Base-by-base conservation (phyloP, 257 asterid genomes). In the Lithospermum erythrorhizon region DNA sequence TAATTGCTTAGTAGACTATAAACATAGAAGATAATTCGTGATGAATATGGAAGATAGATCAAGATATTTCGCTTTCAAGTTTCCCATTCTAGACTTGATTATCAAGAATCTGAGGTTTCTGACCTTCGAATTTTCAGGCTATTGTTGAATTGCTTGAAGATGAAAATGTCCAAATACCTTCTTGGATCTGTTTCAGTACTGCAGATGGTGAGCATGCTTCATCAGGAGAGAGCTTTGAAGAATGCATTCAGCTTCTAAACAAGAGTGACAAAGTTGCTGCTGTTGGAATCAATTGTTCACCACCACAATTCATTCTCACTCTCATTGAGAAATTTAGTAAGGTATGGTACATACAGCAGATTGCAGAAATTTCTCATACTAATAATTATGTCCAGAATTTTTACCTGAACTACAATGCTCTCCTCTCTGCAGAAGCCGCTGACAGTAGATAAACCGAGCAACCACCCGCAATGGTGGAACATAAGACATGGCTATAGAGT, bases 151-250 rank as follows among this genome's bases (percentile, higher is more conserved):
- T 89, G 72, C 85, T 89, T 0, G 90, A 86, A 4, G 94, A 82
- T 66, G 93, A 79, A 75, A 75, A 76, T 27, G 74, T 89, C 0
- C 61, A 74, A 55, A 82, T 89, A 49, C 89, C 94, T 19, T 82
- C 95, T 45, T 89, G 97, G 97, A 83, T 89, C 58, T 86, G 93
- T 68, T 86, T 89, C 80, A 86, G 89, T 69, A 81, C 90, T 9
- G 80, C 81, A 21, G 90, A 87, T 21, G 97, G 97, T 53, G 80
- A 71, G 52, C 84, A 77, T 47, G 85, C 90, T 0, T 86, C 97
- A 2, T 89, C 97, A 0, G 95, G 97, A 57, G 97, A 89, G 65
- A 79, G 79, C 82, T 89, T 89, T 62, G 65, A 73, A 21, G 95
- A 86, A 20, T 76, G 86, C 72, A 73, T 87, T 13, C 65, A 70